phyloP scores from a whole-genome alignment of 495 filamentous ascomycete species.

The Hyaloscypha finlandica region DNA sequence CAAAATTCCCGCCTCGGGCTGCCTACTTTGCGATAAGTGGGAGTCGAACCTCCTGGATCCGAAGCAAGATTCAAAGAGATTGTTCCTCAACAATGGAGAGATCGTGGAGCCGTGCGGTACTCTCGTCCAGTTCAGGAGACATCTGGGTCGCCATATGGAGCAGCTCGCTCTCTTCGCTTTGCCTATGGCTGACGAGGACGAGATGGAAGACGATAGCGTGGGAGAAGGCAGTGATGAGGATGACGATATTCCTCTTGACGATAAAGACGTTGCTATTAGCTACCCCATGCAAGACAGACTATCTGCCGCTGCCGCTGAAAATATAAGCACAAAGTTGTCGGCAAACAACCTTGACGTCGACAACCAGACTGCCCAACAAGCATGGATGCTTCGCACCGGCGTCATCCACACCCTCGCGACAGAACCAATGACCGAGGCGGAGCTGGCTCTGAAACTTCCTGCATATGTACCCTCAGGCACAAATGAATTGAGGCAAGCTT shows the following conservation, averaged over 20 bases:
- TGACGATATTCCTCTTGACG: not conserved
- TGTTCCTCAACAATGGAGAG: constrained; percentile 16
- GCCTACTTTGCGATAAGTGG: constrained; percentile 30
- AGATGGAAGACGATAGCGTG: constrained; percentile 20
- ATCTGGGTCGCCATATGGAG: constrained; percentile 42
- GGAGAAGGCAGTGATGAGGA: not conserved
- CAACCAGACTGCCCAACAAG: too few relatives aligned
- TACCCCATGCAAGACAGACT: too few relatives aligned
- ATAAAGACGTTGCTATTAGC: too few relatives aligned
- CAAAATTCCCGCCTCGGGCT: constrained; percentile 16
- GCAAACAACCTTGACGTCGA: too few relatives aligned
- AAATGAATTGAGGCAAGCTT: too few relatives aligned
- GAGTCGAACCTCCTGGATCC: constrained; percentile 10
- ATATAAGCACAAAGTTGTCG: too few relatives aligned
- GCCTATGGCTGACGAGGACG: constrained; percentile 30
- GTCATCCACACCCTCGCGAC: too few relatives aligned
- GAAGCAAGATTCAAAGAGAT: constrained; percentile 12
- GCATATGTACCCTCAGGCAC: too few relatives aligned
- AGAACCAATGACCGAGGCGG: too few relatives aligned
- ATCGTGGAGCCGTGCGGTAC: constrained; percentile 21
- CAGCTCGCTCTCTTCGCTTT: constrained; percentile 44
- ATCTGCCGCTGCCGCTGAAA: too few relatives aligned
- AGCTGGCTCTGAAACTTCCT: too few relatives aligned
- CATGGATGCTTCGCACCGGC: too few relatives aligned
- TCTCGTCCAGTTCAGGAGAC: constrained; percentile 35